Evolutionary conservation across 768 basidiomycete species (phyloP), one percentile per base, ranked within the genome.

Genomic region (Suillus brevipes): DNA sequence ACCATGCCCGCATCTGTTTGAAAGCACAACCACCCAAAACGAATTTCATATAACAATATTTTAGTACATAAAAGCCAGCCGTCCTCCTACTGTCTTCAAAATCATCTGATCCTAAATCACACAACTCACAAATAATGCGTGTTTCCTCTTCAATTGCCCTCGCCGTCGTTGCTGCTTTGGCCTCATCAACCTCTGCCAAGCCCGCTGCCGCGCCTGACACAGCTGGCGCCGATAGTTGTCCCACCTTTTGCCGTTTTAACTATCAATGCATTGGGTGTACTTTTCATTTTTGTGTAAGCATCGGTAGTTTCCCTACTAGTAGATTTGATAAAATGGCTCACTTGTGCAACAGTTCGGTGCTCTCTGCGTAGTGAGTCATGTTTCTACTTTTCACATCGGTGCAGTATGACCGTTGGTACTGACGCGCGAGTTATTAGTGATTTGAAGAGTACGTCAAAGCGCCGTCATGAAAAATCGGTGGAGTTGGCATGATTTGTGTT

Each of bases 331-430:
- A n/a, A 9, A n/a, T 45, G 10, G 20, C 43, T 45, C 1, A 45
- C 43, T 10, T n/a, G 10, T 10, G 20, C 20, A 20, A 20, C 43
- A 45, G 43, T 0, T 10, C 0, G 9, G 1, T 45, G 0, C 1
- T 10, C 10, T n/a, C 4, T 45, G 43, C 20, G 3, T 5, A 12
- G 43, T 45, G 43, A n/a, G 20, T 45, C 20, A 10, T 45, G 10
- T 45, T n/a, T 45, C 43, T 45, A 10, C 20, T 5, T 12, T n/a
- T 45, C 43, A n/a, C 20, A 10, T 45, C 10, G 10, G 6, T n/a
- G 43, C 7, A n/a, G 43, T 45, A 45, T 45, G 10, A 10, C 10
- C 43, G n/a, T 45, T 45, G 43, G 43, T 4, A 45, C 10, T 45
- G 43, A 45, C 10, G 20, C 2, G 20, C 20, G 20, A 45, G 10